Evolutionary conservation across 441 rosid species (phyloP).

Genomic region (Populus hybrid): DNA sequence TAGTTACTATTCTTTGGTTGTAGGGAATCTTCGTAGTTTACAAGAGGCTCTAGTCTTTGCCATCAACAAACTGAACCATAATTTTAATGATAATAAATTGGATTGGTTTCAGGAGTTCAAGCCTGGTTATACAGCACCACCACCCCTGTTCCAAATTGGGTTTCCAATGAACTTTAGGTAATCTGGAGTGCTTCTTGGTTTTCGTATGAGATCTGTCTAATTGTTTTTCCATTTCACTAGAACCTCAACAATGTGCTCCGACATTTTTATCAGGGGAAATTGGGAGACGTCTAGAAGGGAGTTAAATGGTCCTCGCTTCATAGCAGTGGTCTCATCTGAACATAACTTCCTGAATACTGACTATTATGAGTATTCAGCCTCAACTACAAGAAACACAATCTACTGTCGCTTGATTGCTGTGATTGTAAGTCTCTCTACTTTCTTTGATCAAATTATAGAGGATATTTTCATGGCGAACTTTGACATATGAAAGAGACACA

Average conservation of each 20-base stretch:
- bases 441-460: not conserved
- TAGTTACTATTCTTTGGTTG: not conserved
- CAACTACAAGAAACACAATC: conserved; percentile 50
- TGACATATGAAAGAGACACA: not conserved
- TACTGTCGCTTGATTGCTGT: conserved; percentile 64
- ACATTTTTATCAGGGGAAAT: conserved; percentile 49
- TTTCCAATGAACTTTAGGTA: conserved; percentile 81
- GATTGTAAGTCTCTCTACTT: conserved; percentile 38
- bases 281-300: conserved; percentile 72
- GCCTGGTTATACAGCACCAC: conserved; percentile 88
- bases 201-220: not conserved
- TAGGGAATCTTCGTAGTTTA: not conserved
- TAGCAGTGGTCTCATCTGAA: conserved; percentile 74
- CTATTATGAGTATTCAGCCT: conserved; percentile 46
- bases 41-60: not conserved
- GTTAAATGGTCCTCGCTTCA: conserved; percentile 45
- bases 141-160: conserved; percentile 71
- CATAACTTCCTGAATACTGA: conserved; percentile 38
- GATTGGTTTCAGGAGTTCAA: conserved; percentile 57
- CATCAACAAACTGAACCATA: not conserved
- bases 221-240: not conserved
- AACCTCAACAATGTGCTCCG: not conserved
- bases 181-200: not conserved
- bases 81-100: conserved; percentile 9
- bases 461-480: not conserved